Conservation (phyloP, 2,329 filamentous ascomycete genomes). For the Zelopaecilomyces penicillatus region DNA sequence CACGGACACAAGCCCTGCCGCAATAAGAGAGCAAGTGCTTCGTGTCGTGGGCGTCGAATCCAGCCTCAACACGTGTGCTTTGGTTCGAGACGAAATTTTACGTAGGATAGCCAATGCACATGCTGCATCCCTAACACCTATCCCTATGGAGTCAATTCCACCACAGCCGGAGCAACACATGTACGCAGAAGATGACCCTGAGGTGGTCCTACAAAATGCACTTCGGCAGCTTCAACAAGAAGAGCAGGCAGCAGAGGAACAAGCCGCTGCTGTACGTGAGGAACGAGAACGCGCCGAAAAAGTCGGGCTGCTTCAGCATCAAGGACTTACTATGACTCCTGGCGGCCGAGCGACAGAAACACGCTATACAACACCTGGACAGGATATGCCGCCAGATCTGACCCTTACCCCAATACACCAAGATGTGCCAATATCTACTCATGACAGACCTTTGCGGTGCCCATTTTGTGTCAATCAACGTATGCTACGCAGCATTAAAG, state of each 20-base stretch:
- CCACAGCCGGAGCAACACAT: constrained; percentile 29
- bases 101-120: constrained; percentile 25
- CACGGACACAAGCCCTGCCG: constrained; percentile 49
- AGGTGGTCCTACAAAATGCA: constrained; percentile 51
- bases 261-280: constrained; percentile 45
- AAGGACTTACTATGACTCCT: constrained; percentile 25
- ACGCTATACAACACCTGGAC: constrained; percentile 26
- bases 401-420: constrained; percentile 48
- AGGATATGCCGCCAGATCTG: constrained; percentile 33
- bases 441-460: constrained; percentile 45
- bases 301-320: constrained; percentile 18
- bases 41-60: constrained; percentile 48
- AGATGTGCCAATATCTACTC: constrained; percentile 35
- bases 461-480: constrained; percentile 55
- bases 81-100: constrained; percentile 50
- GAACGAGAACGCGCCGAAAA: constrained; percentile 42
- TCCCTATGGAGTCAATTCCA: constrained; percentile 19
- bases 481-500: constrained; percentile 52
- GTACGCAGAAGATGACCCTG: constrained; percentile 46
- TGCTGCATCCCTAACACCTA: constrained; percentile 15
- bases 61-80: constrained; percentile 43
- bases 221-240: constrained; percentile 51
- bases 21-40: constrained; percentile 49
- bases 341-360: constrained; percentile 21
- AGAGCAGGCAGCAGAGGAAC: constrained; percentile 50